Percentiles rank a stretch among this genome's conserved stretches.
Conservation (phyloP, 2,329 filamentous ascomycete species). For the Ilyonectria destructans region DNA sequence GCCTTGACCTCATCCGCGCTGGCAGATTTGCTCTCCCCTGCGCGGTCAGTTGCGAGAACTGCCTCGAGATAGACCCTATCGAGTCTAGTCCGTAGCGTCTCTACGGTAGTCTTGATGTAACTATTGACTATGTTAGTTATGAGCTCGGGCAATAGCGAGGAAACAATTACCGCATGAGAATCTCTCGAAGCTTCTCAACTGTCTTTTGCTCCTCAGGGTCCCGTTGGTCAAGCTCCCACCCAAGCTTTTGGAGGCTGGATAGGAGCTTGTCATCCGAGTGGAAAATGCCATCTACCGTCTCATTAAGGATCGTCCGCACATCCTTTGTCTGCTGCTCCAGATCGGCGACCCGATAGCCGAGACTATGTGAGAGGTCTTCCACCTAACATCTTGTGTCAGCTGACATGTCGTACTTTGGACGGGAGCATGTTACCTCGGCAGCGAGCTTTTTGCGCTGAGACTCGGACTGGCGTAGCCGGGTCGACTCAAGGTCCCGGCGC, state of each 20-base stretch:
- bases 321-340: slow-evolving; percentile 67
- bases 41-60: slow-evolving; percentile 52
- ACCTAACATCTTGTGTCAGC: slow-evolving; percentile 55
- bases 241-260: slow-evolving; percentile 76
- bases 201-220: slow-evolving; percentile 67
- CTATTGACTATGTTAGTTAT: slow-evolving; percentile 51
- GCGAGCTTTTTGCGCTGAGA: slow-evolving; percentile 60
- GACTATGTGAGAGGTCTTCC: slow-evolving; percentile 63
- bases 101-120: slow-evolving; percentile 71
- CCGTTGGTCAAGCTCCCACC: slow-evolving; percentile 71
- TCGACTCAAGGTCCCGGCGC: slow-evolving; percentile 50
- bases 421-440: slow-evolving; percentile 56
- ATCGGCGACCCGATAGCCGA: slow-evolving; percentile 65
- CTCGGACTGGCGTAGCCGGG: slow-evolving; percentile 52
- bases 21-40: slow-evolving; percentile 47
- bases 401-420: background rate
- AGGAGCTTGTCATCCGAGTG: slow-evolving; percentile 77
- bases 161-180: slow-evolving; percentile 64
- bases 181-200: slow-evolving; percentile 72
- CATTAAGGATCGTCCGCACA: slow-evolving; percentile 62
- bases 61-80: slow-evolving; percentile 71
- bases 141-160: background rate
- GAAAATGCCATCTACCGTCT: slow-evolving; percentile 66
- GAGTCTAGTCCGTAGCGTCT: slow-evolving; percentile 68
- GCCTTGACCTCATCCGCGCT: slow-evolving; percentile 62